Base-by-base conservation (phyloP, 1,284 basidiomycete genomes). In the Coniferiporia sulphurascens region DNA sequence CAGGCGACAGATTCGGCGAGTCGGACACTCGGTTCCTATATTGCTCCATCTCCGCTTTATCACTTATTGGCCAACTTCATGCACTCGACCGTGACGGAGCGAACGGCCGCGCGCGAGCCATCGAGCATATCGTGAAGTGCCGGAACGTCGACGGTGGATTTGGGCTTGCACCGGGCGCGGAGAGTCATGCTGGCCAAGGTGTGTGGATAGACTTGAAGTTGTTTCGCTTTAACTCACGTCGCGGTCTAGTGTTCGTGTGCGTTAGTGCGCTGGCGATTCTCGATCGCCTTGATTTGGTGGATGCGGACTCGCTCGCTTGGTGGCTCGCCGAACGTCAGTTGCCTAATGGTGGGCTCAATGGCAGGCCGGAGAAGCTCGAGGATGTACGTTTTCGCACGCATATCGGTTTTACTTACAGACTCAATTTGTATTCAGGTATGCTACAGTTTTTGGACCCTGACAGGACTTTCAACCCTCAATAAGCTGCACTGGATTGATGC, bases 361-460 rank as follows among this genome's bases (percentile, higher is more conserved):
- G 96, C 0, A 80, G 96, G 19, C 96, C 96, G 2, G 93, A 99
- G 71, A 99, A 99, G 76, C 78, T 98, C n/a, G 94, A 96, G 75
- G 95, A 98, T 70, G 95, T 95, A 65, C 27, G 27, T 27, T 12
- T n/a, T 6, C 35, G 35, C 36, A 56, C 9, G 27, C 51, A 63
- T 43, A 61, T 51, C 57, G 8, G 44, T 8, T 17, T 45, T 15
- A 22, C 46, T 5, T 13, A 36, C n/a, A n/a, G n/a, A n/a, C n/a
- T n/a, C n/a, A n/a, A n/a, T n/a, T n/a, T n/a, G n/a, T n/a, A n/a
- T n/a, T n/a, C 63, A 95, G 93, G 93, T 97, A 2, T 99, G 97
- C 76, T 99, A 99, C 74, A 94, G 91, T 67, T 96, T 94, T 78
- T 99, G 95, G 95, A 94, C 96, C 4, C 81, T 99, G 2, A 95